These are phyloP conservation scores for Fusarium liriodendri DNA, from an alignment of 2,329 filamentous ascomycete species.

Conservation along the genomic window DNA sequence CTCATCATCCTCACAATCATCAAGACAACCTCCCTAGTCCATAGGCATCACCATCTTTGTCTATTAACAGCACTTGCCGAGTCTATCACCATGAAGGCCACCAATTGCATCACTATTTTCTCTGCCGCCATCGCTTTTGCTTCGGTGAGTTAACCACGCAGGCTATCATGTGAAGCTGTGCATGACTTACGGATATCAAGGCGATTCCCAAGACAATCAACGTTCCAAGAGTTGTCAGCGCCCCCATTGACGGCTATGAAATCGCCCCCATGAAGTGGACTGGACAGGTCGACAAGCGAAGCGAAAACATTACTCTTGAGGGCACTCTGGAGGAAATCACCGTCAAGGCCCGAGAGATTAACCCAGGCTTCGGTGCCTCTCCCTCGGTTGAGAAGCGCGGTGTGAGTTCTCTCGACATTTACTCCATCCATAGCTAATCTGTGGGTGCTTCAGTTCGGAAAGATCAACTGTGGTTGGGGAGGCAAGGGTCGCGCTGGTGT, in stretches of 20 bases:
- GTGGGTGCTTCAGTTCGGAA: background rate
- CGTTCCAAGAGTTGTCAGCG: background rate
- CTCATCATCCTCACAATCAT: background rate
- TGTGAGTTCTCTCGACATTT: background rate
- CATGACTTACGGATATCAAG: background rate
- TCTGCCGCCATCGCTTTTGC: background rate
- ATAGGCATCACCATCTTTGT: background rate
- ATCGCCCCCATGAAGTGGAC: conserved; percentile 1
- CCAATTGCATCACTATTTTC: background rate
- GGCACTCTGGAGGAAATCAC: conserved; percentile 3
- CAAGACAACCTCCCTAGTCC: background rate
- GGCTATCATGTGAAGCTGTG: fast-evolving
- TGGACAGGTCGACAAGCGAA: background rate
- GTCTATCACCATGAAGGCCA: conserved; percentile 11
- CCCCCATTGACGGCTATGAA: background rate
- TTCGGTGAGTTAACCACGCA: background rate
- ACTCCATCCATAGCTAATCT: background rate
- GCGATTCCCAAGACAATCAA: background rate
- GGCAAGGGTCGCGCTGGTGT: background rate
- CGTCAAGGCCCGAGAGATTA: background rate
- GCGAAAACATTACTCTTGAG: background rate
- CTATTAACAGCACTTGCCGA: no score
- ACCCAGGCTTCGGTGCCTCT: background rate
- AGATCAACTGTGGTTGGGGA: background rate
- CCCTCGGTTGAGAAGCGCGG: background rate